These are phyloP conservation scores for Nothopassalora personata DNA, from an alignment of 2,329 filamentous ascomycete species.

Conservation along the genomic window DNA sequence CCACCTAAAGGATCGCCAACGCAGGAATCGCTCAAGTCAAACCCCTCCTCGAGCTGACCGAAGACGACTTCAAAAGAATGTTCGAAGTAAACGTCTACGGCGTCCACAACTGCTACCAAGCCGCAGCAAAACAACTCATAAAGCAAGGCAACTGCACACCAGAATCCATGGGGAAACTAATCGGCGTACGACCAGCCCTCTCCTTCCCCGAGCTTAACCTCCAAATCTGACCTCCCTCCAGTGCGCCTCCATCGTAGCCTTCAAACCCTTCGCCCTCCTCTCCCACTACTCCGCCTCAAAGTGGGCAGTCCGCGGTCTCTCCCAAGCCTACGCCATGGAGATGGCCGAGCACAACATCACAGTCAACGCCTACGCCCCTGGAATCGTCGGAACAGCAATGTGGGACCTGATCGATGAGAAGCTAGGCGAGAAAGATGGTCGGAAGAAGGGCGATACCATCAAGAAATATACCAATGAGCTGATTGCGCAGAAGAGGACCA, in stretches of 20 bases:
- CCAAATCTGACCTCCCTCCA: neutral
- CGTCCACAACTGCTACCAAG: slow-evolving; percentile 59
- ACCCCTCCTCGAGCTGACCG: slow-evolving; percentile 50
- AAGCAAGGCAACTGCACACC: slow-evolving; percentile 48
- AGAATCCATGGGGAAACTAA: slow-evolving; percentile 41
- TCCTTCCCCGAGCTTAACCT: neutral
- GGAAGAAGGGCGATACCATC: slow-evolving; percentile 43
- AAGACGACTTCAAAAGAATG: slow-evolving; percentile 54
- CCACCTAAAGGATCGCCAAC: slow-evolving; percentile 48
- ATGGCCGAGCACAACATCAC: slow-evolving; percentile 60
- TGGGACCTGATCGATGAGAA: slow-evolving; percentile 64
- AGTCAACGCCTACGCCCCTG: slow-evolving; percentile 62
- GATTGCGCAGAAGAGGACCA: slow-evolving; percentile 54
- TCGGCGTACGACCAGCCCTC: slow-evolving; percentile 32
- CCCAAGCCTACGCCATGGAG: slow-evolving; percentile 62
- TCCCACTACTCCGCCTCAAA: slow-evolving; percentile 61
- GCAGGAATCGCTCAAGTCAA: slow-evolving; percentile 58
- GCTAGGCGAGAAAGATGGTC: slow-evolving; percentile 49
- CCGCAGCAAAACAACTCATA: slow-evolving; percentile 62
- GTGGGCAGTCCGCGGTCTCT: slow-evolving; percentile 62
- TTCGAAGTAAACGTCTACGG: slow-evolving; percentile 62
- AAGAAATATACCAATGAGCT: slow-evolving; percentile 50
- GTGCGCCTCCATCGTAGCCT: slow-evolving; percentile 49
- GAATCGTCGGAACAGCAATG: slow-evolving; percentile 62
- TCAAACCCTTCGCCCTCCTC: slow-evolving; percentile 55